Evolutionary conservation across 805 yeast genomes (phyloP), one percentile per base, ranked within the genome.

Genomic region (Ogataea glucozyma): DNA sequence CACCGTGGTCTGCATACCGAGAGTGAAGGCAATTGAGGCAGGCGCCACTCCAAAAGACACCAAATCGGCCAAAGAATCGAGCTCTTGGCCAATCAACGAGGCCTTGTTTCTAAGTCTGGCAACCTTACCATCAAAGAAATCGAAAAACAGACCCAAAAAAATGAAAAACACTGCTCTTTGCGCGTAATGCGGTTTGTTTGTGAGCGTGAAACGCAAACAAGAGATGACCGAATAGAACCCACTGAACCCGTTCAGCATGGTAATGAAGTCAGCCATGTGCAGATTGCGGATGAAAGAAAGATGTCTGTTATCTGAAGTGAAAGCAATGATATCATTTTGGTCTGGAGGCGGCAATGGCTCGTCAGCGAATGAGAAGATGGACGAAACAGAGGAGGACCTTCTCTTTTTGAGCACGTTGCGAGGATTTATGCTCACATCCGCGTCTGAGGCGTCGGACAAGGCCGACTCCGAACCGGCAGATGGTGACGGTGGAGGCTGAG

Each of bases 41-140:
- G 99, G 99, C 2, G 96, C 90, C 24, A 91, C 96, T 49, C 97
- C 95, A 63, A 93, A 93, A 10, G 96, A 87, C 26, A 91, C 78
- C 57, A 93, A 78, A 67, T 93, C 99, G 17, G 99, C 99, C 56
- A 93, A 75, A 1, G 97, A 90, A 62, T 93, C 99, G 57, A 93
- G 78, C 69, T 93, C 99, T 67, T 93, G 98, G 47, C 99, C 99
- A 86, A 93, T 87, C 42, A 93, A 74, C 10, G 95, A 84, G 2
- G 95, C 79, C 69, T 90, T 88, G 63, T 89, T 85, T 68, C 97
- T 79, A 69, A 93, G 76, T 60, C 99, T 78, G 4, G 99, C 99
- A 6, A 91, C 99, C 57, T 95, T 81, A 26, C 99, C 99, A 63
- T 93, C 99, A 63, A 93, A 86, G 63, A 93, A 89, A 65, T 91